Conservation (phyloP, 257 asterid species). For the Fraxinus pennsylvanica region DNA sequence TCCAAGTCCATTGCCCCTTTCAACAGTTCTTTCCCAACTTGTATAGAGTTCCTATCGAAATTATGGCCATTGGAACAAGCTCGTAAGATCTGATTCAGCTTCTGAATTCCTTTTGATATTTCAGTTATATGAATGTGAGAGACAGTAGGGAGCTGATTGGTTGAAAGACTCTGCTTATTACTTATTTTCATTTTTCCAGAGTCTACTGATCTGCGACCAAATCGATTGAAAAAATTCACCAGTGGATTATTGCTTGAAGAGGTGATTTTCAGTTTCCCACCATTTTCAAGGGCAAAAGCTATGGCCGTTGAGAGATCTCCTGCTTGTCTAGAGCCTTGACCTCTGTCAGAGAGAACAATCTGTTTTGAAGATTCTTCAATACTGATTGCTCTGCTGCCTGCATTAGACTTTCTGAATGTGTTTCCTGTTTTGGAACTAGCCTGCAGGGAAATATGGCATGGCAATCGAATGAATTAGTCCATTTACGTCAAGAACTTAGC, state of each 20-base stretch:
- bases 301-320: conserved; percentile 65
- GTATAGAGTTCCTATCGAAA: conserved; percentile 59
- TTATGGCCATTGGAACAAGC: conserved; percentile 62
- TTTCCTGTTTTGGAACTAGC: conserved; percentile 45
- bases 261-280: conserved; percentile 50
- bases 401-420: conserved; percentile 39
- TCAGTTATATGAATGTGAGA: conserved; percentile 64
- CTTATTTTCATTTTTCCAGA: conserved; percentile 40
- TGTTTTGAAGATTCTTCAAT: conserved; percentile 58
- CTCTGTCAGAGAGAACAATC: conserved; percentile 57
- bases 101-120: conserved; percentile 77
- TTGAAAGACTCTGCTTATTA: conserved; percentile 25
- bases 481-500: background rate
- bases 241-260: conserved; percentile 53
- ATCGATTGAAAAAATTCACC: conserved; percentile 62
- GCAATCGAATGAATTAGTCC: background rate
- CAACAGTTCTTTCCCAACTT: conserved; percentile 74
- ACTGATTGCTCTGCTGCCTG: conserved; percentile 36
- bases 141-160: conserved; percentile 41
- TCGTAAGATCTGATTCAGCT: conserved; percentile 66
- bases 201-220: conserved; percentile 57
- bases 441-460: conserved; percentile 36
- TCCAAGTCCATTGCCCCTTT: conserved; percentile 86
- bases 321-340: conserved; percentile 45
- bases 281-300: conserved; percentile 66